These are phyloP conservation scores for Kwoniella shivajii DNA, from an alignment of 1,284 basidiomycete genomes.

Conservation along the genomic window DNA sequence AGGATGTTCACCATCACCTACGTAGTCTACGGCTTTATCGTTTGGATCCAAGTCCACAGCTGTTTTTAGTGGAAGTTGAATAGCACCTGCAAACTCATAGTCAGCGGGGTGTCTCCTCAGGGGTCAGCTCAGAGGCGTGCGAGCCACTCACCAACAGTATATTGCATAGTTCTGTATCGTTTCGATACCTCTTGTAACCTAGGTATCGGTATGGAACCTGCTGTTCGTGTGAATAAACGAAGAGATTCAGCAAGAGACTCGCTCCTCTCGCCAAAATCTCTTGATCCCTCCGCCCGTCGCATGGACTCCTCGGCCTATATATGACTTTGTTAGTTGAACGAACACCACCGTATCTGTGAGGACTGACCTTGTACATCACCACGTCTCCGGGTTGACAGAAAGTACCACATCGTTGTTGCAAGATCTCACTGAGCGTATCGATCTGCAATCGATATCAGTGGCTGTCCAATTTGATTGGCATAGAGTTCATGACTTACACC, in stretches of 20 bases:
- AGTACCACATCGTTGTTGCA: constrained; percentile 92
- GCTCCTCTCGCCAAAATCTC: constrained; percentile 69
- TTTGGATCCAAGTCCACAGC: constrained; percentile 79
- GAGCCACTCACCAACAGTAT: constrained; percentile 66
- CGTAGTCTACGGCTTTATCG: constrained; percentile 74
- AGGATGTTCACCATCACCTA: constrained; percentile 66
- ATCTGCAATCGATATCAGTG: constrained; percentile 62
- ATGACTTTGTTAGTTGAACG: neutral
- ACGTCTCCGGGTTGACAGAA: constrained; percentile 99
- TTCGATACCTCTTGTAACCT: constrained; percentile 80
- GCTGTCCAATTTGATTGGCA: neutral
- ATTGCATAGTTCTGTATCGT: constrained; percentile 82
- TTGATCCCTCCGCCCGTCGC: constrained; percentile 82
- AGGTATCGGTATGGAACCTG: constrained; percentile 78
- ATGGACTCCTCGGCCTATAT: constrained; percentile 86
- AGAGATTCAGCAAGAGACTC: constrained; percentile 79
- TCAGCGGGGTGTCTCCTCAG: constrained; percentile 1
- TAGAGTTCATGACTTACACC: constrained; percentile 63
- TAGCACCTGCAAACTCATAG: constrained; percentile 64
- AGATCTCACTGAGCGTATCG: constrained; percentile 90
- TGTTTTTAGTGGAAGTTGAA: constrained; percentile 83
- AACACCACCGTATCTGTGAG: neutral
- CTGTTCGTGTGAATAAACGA: constrained; percentile 81
- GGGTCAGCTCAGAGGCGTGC: neutral
- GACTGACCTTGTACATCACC: constrained; percentile 84